Base-by-base conservation (phyloP, 75 land plant species). In the Pinus albicaulis region DNA sequence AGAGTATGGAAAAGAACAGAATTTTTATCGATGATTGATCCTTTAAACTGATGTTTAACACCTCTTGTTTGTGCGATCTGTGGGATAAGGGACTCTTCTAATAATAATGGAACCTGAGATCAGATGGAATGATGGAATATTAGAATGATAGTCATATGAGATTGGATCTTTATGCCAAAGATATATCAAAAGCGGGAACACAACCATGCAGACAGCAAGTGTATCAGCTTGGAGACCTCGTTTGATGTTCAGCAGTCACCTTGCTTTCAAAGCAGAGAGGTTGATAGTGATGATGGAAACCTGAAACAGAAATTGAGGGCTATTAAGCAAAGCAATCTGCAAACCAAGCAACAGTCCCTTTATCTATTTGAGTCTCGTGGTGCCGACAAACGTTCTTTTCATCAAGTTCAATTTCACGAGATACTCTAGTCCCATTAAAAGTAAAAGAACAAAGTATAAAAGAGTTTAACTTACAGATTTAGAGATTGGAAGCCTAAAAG, bases 191-290 rank as follows among this genome's bases (percentile, higher is more conserved):
- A 1, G 3, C 52, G 56, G 14, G 73, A 48, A 53, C 56, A 71
- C 25, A 71, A 56, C 56, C 73, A 34, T 52, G 73, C 73, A 71
- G 73, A 71, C 73, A 52, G 56, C 73, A 71, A 23, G 26, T 23
- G 24, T 53, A 41, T 71, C 28, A 23, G 73, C 56, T 71, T 25
- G 13, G 56, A 8, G 44, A 71, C 56, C 73, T 71, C 73, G 3
- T 53, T 71, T 71, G n/a, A 31, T 25, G 25, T n/a, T 36, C 2
- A n/a, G 14, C 11, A 24, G 7, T 71, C 56, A 23, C 28, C 56
- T 12, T 52, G 28, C 48, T 59, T n/a, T 22, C 73, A 71, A 14
- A 71, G 25, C 41, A 71, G 24, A 53, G 57, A 71, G 19, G 24
- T 23, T n/a, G 56, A 53, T 53, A 53, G 1, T 13, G 73, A 53